Evolutionary conservation across 1,284 basidiomycete species (phyloP).

Genomic region (Marasmius tenuissimus): DNA sequence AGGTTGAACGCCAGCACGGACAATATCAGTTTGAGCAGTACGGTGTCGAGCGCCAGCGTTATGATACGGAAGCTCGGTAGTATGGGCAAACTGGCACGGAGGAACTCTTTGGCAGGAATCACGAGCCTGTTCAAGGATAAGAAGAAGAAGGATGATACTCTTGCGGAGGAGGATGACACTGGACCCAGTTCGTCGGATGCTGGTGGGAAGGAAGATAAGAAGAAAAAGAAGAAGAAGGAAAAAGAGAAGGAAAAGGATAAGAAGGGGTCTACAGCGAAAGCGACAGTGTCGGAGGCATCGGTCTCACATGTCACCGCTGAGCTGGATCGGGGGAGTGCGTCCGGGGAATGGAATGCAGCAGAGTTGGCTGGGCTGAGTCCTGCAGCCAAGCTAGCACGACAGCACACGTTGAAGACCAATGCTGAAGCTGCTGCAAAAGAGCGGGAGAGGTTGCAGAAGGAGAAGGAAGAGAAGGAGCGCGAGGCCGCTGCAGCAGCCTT

Average conservation of each 20-base stretch:
- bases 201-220: conserved; percentile 49
- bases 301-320: conserved; percentile 88
- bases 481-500: conserved; percentile 40
- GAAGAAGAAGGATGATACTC: conserved; percentile 56
- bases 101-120: conserved; percentile 89
- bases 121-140: conserved; percentile 94
- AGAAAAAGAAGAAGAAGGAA: conserved; percentile 47
- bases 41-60: conserved; percentile 92
- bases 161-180: conserved; percentile 47
- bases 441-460: conserved; percentile 39
- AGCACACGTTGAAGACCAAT: conserved; percentile 84
- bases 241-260: conserved; percentile 23
- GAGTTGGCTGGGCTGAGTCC: conserved; percentile 83
- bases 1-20: conserved; percentile 93
- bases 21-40: conserved; percentile 97
- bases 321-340: conserved; percentile 59
- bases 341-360: conserved; percentile 49
- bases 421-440: conserved; percentile 79
- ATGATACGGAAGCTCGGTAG: conserved; percentile 97
- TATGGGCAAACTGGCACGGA: conserved; percentile 87
- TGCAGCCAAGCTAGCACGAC: conserved; percentile 87
- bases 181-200: background rate
- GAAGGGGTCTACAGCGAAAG: conserved; percentile 59
- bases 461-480: conserved; percentile 40
- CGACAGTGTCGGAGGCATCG: conserved; percentile 67